Conservation (phyloP, 257 asterid species). For the Rauvolfia tetraphylla region DNA sequence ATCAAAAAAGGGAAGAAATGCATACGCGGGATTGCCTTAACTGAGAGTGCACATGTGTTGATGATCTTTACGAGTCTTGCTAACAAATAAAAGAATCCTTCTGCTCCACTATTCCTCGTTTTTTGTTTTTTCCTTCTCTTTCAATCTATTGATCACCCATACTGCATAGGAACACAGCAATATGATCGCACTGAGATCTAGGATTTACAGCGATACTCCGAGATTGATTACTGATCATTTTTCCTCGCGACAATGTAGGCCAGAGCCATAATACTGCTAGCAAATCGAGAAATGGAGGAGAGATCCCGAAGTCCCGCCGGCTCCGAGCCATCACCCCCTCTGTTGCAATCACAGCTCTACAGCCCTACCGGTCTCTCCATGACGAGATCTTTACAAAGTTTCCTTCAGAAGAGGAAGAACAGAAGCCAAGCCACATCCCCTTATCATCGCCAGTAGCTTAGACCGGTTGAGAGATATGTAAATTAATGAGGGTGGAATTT, state of each 20-base stretch:
- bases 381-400: slow-evolving; percentile 28
- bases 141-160: too few species aligned
- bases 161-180: too few species aligned
- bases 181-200: too few species aligned
- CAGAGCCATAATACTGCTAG: slow-evolving; percentile 24
- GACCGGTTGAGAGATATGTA: background rate
- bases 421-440: slow-evolving; percentile 19
- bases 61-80: too few species aligned
- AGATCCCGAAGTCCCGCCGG: background rate
- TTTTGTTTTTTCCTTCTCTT: too few species aligned
- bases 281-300: slow-evolving; percentile 21
- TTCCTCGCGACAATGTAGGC: slow-evolving; percentile 17
- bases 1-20: too few species aligned
- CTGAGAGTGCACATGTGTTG: too few species aligned
- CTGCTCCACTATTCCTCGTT: too few species aligned
- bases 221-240: too few species aligned
- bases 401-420: slow-evolving; percentile 29
- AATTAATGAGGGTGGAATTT: slow-evolving; percentile 1
- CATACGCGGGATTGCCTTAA: too few species aligned
- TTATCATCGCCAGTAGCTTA: slow-evolving; percentile 14
- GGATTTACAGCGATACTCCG: too few species aligned
- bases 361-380: slow-evolving; percentile 14
- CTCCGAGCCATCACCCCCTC: background rate
- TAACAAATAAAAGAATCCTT: too few species aligned
- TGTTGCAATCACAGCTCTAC: slow-evolving; percentile 12